These are phyloP conservation scores for Fusarium agapanthi DNA, from an alignment of 2,329 filamentous ascomycete species.

Conservation along the genomic window DNA sequence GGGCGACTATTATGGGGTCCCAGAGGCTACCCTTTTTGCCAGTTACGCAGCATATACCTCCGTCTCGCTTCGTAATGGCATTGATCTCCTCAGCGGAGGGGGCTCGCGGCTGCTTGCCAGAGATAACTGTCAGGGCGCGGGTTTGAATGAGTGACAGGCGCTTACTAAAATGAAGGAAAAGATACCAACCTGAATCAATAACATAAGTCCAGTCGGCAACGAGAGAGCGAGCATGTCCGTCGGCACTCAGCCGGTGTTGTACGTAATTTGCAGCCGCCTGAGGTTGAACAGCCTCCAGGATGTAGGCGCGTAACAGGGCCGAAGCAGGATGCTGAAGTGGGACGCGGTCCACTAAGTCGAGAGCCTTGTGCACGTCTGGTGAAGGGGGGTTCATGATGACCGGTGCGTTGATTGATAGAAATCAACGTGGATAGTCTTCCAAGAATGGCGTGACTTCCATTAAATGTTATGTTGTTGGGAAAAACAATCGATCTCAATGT, in stretches of 20 bases:
- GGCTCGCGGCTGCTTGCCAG: background rate
- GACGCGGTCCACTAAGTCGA: rapidly evolving
- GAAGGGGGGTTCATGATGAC: background rate
- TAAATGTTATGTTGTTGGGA: too few species aligned
- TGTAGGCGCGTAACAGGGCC: rapidly evolving
- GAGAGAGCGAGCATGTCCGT: background rate
- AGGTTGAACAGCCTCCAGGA: rapidly evolving
- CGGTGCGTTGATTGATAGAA: rapidly evolving
- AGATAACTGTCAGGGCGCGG: background rate
- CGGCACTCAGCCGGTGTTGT: rapidly evolving
- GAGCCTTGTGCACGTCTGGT: background rate
- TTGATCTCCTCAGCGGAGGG: background rate
- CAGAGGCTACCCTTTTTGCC: background rate
- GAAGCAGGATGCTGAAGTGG: background rate
- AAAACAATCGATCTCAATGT: too few species aligned
- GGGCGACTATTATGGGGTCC: background rate
- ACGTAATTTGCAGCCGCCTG: background rate
- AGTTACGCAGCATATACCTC: background rate
- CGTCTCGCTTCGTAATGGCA: background rate
- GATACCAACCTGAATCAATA: background rate
- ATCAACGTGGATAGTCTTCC: too few species aligned
- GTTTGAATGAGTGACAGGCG: background rate
- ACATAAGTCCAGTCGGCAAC: background rate
- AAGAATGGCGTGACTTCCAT: too few species aligned
- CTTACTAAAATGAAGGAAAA: too few species aligned